phyloP scores from a whole-genome alignment of 805 yeast species.

The Millerozyma miso region DNA sequence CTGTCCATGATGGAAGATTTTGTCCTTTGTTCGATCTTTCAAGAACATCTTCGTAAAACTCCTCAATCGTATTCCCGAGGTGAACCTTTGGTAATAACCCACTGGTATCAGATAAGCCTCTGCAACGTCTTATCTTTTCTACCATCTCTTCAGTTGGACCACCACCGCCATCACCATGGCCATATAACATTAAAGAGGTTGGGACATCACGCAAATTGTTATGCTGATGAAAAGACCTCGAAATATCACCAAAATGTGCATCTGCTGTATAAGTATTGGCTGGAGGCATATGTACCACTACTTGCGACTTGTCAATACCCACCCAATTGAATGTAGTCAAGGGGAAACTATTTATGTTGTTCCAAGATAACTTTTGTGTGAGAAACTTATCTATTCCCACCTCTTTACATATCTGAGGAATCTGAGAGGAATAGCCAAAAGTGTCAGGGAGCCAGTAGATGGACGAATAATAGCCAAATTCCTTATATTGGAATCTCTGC shows the following conservation, averaged over 20 bases:
- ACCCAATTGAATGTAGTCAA: conserved; percentile 92
- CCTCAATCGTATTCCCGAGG: conserved; percentile 73
- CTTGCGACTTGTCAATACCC: conserved; percentile 90
- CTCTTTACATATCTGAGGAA: conserved; percentile 87
- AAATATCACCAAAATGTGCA: conserved; percentile 91
- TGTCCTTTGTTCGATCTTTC: conserved; percentile 60
- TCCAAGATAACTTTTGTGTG: conserved; percentile 96
- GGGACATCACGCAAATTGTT: conserved; percentile 79
- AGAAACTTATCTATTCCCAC: conserved; percentile 81
- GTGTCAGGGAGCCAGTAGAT: conserved; percentile 97
- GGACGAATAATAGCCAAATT: conserved; percentile 72
- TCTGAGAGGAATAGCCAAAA: conserved; percentile 92
- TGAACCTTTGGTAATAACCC: conserved; percentile 81
- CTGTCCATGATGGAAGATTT: conserved; percentile 80
- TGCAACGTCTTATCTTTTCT: conserved; percentile 85
- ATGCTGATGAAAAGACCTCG: conserved; percentile 74
- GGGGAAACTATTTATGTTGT: conserved; percentile 88
- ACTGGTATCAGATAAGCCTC: conserved; percentile 79
- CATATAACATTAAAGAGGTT: conserved; percentile 76
- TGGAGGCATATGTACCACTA: conserved; percentile 96
- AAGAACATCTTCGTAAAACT: conserved; percentile 67
- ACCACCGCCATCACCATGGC: conserved; percentile 98
- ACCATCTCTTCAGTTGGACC: conserved; percentile 94
- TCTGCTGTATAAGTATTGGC: conserved; percentile 91
- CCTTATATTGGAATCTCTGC: conserved; percentile 74